Conservation (phyloP, 441 rosid genomes). For the Populus hybrid region DNA sequence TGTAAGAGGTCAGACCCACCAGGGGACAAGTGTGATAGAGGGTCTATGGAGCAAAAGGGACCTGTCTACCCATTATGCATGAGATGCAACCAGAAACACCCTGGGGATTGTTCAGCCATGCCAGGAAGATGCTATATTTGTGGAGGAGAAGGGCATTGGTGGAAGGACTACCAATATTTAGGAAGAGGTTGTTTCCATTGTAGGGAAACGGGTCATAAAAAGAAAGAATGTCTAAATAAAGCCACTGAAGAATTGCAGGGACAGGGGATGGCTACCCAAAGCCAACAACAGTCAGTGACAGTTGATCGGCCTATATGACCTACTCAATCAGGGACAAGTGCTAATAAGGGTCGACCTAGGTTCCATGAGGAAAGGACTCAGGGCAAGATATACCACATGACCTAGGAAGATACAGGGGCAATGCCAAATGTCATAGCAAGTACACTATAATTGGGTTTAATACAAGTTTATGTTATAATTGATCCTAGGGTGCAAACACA, state of each 20-base stretch:
- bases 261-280: neutral
- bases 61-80: too few species aligned
- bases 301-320: neutral
- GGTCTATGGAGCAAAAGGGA: neutral
- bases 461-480: neutral
- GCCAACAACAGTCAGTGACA: neutral
- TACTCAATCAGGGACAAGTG: neutral
- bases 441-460: neutral
- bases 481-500: too few species aligned
- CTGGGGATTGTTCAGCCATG: neutral
- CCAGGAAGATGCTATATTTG: neutral
- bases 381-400: neutral
- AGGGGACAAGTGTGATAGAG: neutral
- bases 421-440: neutral
- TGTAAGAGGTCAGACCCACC: neutral
- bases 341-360: neutral
- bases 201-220: neutral
- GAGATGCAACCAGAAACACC: neutral
- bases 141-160: neutral
- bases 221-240: too few species aligned
- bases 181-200: neutral
- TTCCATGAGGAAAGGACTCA: neutral
- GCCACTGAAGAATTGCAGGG: neutral
- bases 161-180: neutral
- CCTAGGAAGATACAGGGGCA: neutral